Evolutionary conservation across 345 rosid species (phyloP).

Genomic region (Fremontodendron californicum): DNA sequence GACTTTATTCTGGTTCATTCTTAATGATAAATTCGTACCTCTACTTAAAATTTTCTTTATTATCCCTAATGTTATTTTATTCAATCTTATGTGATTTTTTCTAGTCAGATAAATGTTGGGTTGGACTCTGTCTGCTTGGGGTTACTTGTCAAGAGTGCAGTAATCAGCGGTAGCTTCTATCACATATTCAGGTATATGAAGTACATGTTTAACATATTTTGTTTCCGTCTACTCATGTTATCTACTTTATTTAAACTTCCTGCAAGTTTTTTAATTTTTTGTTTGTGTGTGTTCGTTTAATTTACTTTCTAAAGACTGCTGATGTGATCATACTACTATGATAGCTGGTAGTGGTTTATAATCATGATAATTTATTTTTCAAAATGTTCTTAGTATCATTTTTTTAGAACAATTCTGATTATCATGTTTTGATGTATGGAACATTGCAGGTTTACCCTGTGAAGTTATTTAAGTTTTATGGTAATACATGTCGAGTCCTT

Average conservation of each 20-base stretch:
- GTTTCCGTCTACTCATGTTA: not conserved
- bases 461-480: not conserved
- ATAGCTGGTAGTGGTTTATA: not conserved
- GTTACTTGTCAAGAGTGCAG: conserved; percentile 73
- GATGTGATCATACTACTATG: not conserved
- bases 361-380: not conserved
- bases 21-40: not conserved
- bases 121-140: conserved; percentile 74
- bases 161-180: conserved; percentile 51
- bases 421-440: not conserved
- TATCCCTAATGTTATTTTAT: not conserved
- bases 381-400: not conserved
- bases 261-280: not conserved
- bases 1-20: not conserved
- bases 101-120: conserved; percentile 86
- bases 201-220: conserved; percentile 8
- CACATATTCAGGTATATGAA: conserved; percentile 53
- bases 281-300: not conserved
- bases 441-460: not conserved
- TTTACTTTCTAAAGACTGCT: not conserved
- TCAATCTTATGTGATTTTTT: conserved; percentile 18
- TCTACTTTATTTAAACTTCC: not conserved
- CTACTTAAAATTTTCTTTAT: not conserved
- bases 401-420: not conserved
- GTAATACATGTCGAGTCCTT: not conserved